phyloP scores from a whole-genome alignment of 768 basidiomycete species.

The Lepiota venenata region DNA sequence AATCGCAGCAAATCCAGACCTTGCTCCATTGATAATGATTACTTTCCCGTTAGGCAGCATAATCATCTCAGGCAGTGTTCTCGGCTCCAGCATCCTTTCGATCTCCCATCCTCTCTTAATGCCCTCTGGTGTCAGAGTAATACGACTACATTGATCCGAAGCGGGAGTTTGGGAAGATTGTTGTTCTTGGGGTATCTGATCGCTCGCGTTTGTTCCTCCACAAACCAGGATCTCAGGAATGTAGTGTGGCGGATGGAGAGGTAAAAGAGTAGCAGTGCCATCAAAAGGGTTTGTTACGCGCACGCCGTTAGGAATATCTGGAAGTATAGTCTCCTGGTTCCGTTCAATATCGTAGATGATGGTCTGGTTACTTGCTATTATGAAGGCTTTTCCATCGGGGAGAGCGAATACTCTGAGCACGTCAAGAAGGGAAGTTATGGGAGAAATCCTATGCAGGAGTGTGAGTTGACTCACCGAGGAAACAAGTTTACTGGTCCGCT shows the following conservation, averaged over 20 bases:
- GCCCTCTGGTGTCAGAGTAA: slow-evolving; percentile 37
- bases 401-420: slow-evolving; percentile 26
- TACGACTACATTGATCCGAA: slow-evolving; percentile 38
- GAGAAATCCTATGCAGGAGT: not conserved
- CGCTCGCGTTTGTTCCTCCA: slow-evolving; percentile 36
- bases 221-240: slow-evolving; percentile 45
- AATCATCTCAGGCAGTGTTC: slow-evolving; percentile 37
- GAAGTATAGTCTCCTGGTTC: slow-evolving; percentile 34
- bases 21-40: slow-evolving; percentile 40
- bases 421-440: no score
- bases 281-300: slow-evolving; percentile 38
- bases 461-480: slow-evolving; percentile 20
- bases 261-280: slow-evolving; percentile 32
- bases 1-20: slow-evolving; percentile 38
- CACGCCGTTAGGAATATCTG: slow-evolving; percentile 41
- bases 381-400: slow-evolving; percentile 40
- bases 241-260: slow-evolving; percentile 34
- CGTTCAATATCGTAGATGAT: slow-evolving; percentile 38
- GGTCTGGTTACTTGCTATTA: slow-evolving; percentile 37
- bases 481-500: slow-evolving; percentile 25
- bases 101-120: slow-evolving; percentile 43
- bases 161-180: slow-evolving; percentile 38
- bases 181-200: slow-evolving; percentile 23
- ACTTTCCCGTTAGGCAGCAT: slow-evolving; percentile 42
- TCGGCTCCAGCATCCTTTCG: slow-evolving; percentile 38